Base-by-base conservation (phyloP, 495 filamentous ascomycete species). In the Durotheca rogersii region DNA sequence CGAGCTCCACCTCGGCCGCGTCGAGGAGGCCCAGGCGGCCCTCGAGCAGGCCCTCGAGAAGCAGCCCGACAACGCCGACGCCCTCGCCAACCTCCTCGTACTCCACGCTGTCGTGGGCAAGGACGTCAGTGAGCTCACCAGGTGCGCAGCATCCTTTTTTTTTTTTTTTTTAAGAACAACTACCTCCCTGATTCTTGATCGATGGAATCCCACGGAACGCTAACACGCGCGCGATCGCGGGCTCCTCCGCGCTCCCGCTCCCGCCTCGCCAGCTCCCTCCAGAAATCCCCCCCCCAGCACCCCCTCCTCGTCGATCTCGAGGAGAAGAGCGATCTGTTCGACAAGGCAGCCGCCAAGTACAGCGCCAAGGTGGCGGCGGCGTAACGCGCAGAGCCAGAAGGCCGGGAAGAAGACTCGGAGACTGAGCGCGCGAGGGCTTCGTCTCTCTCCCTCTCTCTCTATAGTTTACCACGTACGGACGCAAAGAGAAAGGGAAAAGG, bases 11-110 rank as follows among this genome's bases (percentile, higher is more conserved):
- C 81, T 97, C 11, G 90, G 90, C 20, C 85, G 93, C 11, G 70
- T 89, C 17, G 88, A 89, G 25, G 93, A 98, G 72, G 90, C 93
- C 6, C 86, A 96, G 68, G 81, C 84, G 17, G 92, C 90, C 7
- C 70, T 98, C 53, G 75, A 89, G 41, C 79, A 90, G 64, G 91
- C 91, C 4, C 41, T 91, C 38, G 80, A 84, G 60, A 85, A 87
- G 68, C 82, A 91, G 40, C 79, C 85, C 5, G 72, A 79, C 3
- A 78, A 88, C 48, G 75, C 81, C 9, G 85, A 90, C 20, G 79
- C 85, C 34, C 81, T 95, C 57, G 88, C 88, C 46, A 95, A 96
- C 61, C 66, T 79, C 35, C 73, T 94, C 44, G 91, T 96, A 12
- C 68, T 95, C 64, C 85, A 82, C 33, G 77, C 87, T 15, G 72